phyloP scores from a whole-genome alignment of 176 grass and related monocot genomes.

The Panicum miliaceum region DNA sequence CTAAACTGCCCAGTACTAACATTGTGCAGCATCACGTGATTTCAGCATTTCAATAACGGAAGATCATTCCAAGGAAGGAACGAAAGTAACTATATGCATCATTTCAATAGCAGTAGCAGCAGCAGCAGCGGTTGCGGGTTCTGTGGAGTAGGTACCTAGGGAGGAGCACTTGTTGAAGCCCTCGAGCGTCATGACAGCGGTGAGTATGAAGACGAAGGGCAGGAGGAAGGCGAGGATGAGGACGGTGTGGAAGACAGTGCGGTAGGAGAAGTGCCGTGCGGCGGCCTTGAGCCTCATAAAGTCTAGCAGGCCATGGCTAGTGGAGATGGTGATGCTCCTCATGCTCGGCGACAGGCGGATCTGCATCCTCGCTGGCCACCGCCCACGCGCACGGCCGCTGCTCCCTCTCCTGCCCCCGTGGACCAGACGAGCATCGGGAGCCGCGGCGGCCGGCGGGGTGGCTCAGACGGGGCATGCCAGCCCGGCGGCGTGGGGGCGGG shows the following conservation, averaged over 20 bases:
- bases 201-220: conserved; percentile 95
- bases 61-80: not conserved
- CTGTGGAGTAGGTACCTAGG: conserved; percentile 47
- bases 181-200: conserved; percentile 86
- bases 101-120: not conserved
- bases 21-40: not conserved
- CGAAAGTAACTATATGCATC: not conserved
- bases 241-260: conserved; percentile 94
- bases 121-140: not conserved
- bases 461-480: conserved; percentile 47
- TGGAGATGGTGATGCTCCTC: conserved; percentile 99
- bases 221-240: conserved; percentile 89
- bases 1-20: not conserved
- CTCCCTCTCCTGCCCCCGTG: not conserved
- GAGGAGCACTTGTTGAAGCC: conserved; percentile 98
- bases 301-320: conserved; percentile 83
- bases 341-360: conserved; percentile 96
- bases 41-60: not conserved
- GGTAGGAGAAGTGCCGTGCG: conserved; percentile 89
- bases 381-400: conserved; percentile 25
- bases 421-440: conserved; percentile 30
- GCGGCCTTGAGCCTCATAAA: conserved; percentile 89
- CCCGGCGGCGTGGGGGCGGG: conserved; percentile 14
- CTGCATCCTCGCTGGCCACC: conserved; percentile 81
- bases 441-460: conserved; percentile 10